Conservation (phyloP, 345 rosid genomes). For the Moricandia moricandioides region DNA sequence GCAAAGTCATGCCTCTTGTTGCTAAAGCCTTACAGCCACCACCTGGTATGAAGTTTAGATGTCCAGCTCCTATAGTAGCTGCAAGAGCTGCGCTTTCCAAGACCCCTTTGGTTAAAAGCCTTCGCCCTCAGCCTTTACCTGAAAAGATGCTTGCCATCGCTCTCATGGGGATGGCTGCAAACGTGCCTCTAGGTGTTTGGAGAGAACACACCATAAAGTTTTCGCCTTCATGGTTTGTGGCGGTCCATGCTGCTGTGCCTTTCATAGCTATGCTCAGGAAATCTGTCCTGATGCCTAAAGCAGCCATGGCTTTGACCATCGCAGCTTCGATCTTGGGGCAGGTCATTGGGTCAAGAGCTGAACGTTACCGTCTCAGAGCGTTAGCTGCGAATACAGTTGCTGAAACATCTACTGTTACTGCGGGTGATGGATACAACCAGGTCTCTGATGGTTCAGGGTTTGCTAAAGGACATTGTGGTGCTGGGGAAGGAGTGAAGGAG, state of each 20-base stretch:
- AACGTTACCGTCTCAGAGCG: slow-evolving; percentile 60
- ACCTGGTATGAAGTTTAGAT: slow-evolving; percentile 59
- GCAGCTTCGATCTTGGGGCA: slow-evolving; percentile 87
- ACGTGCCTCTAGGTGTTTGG: slow-evolving; percentile 67
- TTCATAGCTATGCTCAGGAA: slow-evolving; percentile 92
- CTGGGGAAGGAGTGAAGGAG: slow-evolving; percentile 36
- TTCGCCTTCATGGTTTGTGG: slow-evolving; percentile 76
- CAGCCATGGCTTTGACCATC: slow-evolving; percentile 86
- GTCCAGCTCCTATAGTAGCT: slow-evolving; percentile 79
- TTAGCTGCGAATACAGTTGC: slow-evolving; percentile 30
- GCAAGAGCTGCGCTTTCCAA: slow-evolving; percentile 83
- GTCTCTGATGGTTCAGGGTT: slow-evolving; percentile 25
- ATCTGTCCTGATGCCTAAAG: slow-evolving; percentile 75
- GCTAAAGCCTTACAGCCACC: slow-evolving; percentile 63
- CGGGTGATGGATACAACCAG: slow-evolving; percentile 21
- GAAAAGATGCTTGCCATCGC: slow-evolving; percentile 78
- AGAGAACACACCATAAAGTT: slow-evolving; percentile 62
- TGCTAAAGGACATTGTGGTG: slow-evolving; percentile 37
- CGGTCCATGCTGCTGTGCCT: slow-evolving; percentile 91
- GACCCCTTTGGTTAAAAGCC: slow-evolving; percentile 62
- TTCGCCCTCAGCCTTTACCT: slow-evolving; percentile 88
- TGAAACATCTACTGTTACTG: slow-evolving; percentile 35
- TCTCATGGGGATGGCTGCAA: slow-evolving; percentile 81
- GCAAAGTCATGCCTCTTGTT: slow-evolving; percentile 68
- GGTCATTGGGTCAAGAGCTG: slow-evolving; percentile 87